Evolutionary conservation across 176 grass and related monocot genomes (phyloP).

Genomic region (Oryza rufipogon): DNA sequence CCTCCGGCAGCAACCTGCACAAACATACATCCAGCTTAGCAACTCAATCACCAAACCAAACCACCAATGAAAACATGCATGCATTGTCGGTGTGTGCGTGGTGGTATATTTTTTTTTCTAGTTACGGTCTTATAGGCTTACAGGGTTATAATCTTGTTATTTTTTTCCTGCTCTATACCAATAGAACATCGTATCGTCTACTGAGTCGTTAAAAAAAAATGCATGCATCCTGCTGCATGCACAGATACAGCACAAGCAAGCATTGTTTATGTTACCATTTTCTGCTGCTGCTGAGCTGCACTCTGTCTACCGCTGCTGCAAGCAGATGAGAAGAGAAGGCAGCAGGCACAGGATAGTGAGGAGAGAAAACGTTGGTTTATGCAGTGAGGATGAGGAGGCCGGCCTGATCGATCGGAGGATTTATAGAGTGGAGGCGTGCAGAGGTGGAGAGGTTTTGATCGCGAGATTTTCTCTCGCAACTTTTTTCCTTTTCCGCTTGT

Average conservation of each 20-base stretch:
- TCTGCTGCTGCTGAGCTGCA: background rate
- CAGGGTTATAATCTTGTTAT: too few species aligned
- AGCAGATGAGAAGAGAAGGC: background rate
- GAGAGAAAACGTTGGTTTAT: constrained; percentile 2
- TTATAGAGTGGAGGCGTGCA: constrained; percentile 25
- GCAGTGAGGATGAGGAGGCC: background rate
- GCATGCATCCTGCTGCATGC: background rate
- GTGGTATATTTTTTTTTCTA: too few species aligned
- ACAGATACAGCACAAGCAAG: background rate
- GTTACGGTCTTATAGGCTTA: too few species aligned
- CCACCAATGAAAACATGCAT: background rate
- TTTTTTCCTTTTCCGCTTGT: background rate
- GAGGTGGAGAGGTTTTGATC: background rate
- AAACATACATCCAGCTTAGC: background rate
- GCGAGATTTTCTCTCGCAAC: constrained; percentile 11
- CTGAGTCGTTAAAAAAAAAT: background rate
- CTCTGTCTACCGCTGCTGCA: background rate
- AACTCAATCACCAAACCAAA: background rate
- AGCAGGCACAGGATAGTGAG: too few species aligned
- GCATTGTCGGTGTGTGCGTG: too few species aligned
- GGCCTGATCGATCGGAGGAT: background rate
- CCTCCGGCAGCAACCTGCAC: constrained; percentile 58
- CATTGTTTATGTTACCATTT: constrained; percentile 6
- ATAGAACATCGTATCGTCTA: too few species aligned
- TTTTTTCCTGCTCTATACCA: too few species aligned